Percentiles rank a stretch among this genome's conserved stretches.
These are phyloP conservation scores for Mortierella sp. DNA, from an alignment of 371 early-diverging fungal genomes.

Conservation along the genomic window DNA sequence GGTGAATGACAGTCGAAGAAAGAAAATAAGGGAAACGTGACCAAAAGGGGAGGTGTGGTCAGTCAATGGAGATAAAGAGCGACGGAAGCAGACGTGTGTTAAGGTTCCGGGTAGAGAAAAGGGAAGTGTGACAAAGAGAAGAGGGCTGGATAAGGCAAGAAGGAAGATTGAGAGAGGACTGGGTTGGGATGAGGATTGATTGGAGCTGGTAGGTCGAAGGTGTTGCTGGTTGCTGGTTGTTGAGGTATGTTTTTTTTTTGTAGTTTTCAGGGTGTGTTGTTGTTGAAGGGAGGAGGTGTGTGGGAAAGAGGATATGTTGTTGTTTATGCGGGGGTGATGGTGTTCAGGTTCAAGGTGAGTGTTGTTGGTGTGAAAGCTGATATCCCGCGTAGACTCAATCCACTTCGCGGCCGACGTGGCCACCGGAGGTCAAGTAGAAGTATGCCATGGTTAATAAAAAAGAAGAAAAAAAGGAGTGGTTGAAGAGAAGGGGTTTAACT, in stretches of 20 bases:
- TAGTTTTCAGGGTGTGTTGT: not conserved
- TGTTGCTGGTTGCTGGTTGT: not conserved
- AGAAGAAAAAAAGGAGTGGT: conserved; percentile 9
- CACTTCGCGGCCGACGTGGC: conserved; percentile 60
- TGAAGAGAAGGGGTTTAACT: conserved; percentile 12
- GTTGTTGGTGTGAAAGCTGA: not conserved
- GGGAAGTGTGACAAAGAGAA: not conserved
- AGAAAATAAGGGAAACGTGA: conserved; percentile 22
- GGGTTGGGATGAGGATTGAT: not conserved
- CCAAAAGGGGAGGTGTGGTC: not conserved
- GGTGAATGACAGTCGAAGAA: conserved; percentile 1
- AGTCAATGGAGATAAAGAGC: conserved; percentile 11
- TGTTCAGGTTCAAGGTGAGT: not conserved
- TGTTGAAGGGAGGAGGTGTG: not conserved
- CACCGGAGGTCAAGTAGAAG: conserved; percentile 55
- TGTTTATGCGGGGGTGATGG: conserved; percentile 8
- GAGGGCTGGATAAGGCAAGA: conserved; percentile 5
- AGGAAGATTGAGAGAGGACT: not conserved
- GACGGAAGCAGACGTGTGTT: not conserved
- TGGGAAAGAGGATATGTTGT: not conserved
- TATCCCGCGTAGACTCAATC: conserved; percentile 46
- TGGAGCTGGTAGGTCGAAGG: not conserved
- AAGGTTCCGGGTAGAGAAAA: conserved; percentile 27
- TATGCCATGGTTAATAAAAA: conserved; percentile 53
- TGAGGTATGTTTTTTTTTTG: not conserved